Percentiles rank a stretch among this genome's conserved stretches.
These are phyloP conservation scores for Fusarium sp. DNA, from an alignment of 2,329 filamentous ascomycete species.

Conservation along the genomic window DNA sequence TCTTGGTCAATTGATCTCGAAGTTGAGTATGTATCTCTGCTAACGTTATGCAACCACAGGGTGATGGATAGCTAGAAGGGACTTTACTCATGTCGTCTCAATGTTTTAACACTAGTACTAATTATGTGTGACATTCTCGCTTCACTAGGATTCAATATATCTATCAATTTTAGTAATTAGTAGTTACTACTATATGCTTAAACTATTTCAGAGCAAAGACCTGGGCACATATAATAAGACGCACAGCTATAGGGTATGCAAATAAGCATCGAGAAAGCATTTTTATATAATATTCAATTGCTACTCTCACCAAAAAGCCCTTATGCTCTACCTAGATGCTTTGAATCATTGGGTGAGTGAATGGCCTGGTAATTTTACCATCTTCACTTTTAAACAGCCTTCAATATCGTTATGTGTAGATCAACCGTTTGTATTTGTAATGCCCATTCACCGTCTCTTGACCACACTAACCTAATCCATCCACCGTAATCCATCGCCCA, in stretches of 20 bases:
- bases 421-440: constrained; percentile 12
- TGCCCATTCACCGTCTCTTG: background rate
- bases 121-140: rapidly evolving
- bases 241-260: background rate
- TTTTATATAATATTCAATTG: background rate
- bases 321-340: background rate
- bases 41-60: rapidly evolving
- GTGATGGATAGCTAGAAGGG: rapidly evolving
- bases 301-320: background rate
- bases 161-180: background rate
- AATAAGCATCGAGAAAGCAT: too few species aligned
- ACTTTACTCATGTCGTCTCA: rapidly evolving
- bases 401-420: background rate
- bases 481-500: constrained; percentile 10
- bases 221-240: background rate
- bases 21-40: rapidly evolving
- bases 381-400: too few species aligned
- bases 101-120: background rate
- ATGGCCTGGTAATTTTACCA: rapidly evolving
- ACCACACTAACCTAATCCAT: constrained; percentile 16
- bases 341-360: background rate
- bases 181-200: background rate
- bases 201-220: background rate
- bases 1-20: background rate
- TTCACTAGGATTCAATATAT: rapidly evolving